Percentiles rank a stretch among this genome's conserved stretches.
These are phyloP conservation scores for Vitis cinerea DNA, from an alignment of 164 flowering plant genomes.

Conservation along the genomic window DNA sequence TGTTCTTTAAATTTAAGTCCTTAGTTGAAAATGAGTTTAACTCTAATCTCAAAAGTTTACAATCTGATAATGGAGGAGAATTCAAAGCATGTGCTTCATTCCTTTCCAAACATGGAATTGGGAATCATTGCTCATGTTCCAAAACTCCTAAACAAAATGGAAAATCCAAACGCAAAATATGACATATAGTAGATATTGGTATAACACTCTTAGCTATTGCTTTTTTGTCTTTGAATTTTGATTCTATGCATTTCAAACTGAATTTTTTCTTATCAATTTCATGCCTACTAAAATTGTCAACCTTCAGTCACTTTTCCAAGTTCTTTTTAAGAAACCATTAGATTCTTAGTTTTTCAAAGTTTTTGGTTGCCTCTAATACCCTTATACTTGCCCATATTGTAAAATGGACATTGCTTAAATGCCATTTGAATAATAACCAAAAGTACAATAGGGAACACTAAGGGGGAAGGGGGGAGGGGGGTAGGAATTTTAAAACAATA, in stretches of 20 bases:
- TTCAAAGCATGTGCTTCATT: not conserved
- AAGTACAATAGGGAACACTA: too few species aligned
- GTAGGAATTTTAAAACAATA: too few species aligned
- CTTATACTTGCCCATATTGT: too few species aligned
- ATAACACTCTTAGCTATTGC: slow-evolving; percentile 15
- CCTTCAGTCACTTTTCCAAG: not conserved
- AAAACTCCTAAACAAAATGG: slow-evolving; percentile 22
- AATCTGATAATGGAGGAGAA: slow-evolving; percentile 21
- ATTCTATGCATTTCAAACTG: slow-evolving; percentile 19
- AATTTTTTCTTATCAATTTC: slow-evolving; percentile 15
- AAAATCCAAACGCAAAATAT: not conserved
- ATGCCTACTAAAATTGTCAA: slow-evolving; percentile 6
- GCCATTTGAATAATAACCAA: too few species aligned
- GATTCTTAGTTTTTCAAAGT: too few species aligned
- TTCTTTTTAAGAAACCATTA: not conserved
- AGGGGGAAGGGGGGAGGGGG: too few species aligned
- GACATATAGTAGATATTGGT: slow-evolving; percentile 16
- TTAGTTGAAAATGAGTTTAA: too few species aligned
- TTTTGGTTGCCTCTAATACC: too few species aligned
- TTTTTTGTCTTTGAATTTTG: slow-evolving; percentile 8
- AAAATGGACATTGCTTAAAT: too few species aligned
- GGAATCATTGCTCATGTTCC: slow-evolving; percentile 10
- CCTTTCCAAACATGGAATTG: slow-evolving; percentile 2
- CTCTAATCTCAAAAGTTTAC: too few species aligned
- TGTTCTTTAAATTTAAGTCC: too few species aligned